phyloP scores from a whole-genome alignment of 371 early-diverging fungal genomes.

The Lichtheimia ramosa region DNA sequence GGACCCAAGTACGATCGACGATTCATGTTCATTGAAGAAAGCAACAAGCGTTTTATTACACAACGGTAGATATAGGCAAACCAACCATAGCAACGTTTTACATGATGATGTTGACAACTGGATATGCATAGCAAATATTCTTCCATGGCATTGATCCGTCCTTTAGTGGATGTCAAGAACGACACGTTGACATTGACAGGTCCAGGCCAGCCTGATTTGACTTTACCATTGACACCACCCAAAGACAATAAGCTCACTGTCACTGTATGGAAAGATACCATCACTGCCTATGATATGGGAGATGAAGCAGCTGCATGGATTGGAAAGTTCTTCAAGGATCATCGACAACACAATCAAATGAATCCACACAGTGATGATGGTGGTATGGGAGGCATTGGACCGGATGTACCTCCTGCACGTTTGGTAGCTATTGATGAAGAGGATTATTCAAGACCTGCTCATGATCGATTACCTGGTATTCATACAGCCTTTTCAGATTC shows the following conservation, averaged over 20 bases:
- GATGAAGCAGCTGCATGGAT: constrained; percentile 42
- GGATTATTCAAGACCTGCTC: constrained; percentile 37
- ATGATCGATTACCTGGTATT: constrained; percentile 34
- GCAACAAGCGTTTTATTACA: constrained; percentile 35
- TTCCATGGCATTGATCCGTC: constrained; percentile 31
- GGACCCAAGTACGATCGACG: constrained; percentile 45
- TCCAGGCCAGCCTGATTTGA: constrained; percentile 17
- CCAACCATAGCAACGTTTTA: too few relatives aligned
- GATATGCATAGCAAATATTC: constrained; percentile 46
- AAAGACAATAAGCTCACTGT: constrained; percentile 16
- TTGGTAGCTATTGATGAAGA: constrained; percentile 35
- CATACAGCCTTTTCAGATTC: constrained; percentile 44
- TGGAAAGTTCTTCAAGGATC: constrained; percentile 22
- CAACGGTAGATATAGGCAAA: constrained; percentile 43
- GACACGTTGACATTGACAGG: constrained; percentile 31
- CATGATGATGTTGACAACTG: too few relatives aligned
- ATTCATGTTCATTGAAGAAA: constrained; percentile 42
- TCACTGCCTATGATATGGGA: constrained; percentile 43
- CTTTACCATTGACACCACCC: constrained; percentile 32
- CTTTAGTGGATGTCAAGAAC: constrained; percentile 18
- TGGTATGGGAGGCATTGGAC: constrained; percentile 4
- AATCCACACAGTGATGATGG: constrained; percentile 24
- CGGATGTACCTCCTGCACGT: constrained; percentile 19
- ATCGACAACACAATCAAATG: constrained; percentile 27
- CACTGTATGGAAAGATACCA: constrained; percentile 30